phyloP scores from a whole-genome alignment of 257 asterid genomes.

The Pogostemon cablin region DNA sequence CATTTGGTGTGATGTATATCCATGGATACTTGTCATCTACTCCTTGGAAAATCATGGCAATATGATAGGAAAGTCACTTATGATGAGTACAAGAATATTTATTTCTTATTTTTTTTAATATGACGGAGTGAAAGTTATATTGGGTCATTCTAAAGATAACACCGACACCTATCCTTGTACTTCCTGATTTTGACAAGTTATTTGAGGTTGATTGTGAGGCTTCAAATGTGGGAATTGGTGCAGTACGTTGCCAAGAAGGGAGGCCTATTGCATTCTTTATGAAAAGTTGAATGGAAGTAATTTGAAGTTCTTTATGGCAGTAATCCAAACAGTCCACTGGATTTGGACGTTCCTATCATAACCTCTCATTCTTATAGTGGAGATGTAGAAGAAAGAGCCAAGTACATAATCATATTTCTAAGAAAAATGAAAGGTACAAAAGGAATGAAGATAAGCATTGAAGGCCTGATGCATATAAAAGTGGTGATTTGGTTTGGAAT shows the following conservation, averaged over 20 bases:
- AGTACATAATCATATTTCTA: neutral
- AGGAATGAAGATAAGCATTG: neutral
- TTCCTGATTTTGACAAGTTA: no score
- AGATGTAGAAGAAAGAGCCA: neutral
- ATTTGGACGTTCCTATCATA: no score
- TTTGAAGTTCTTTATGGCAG: no score
- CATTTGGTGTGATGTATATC: conserved; percentile 15
- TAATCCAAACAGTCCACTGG: no score
- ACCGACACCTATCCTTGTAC: neutral
- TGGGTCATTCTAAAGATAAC: neutral
- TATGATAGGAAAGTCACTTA: neutral
- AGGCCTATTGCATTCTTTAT: no score
- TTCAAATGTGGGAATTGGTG: no score
- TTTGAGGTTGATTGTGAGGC: no score
- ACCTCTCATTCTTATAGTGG: neutral
- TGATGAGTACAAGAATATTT: neutral
- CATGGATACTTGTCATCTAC: conserved; percentile 6
- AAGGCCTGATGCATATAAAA: neutral
- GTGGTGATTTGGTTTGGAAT: neutral
- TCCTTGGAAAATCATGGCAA: neutral
- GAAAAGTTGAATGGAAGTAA: no score
- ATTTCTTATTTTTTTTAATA: neutral
- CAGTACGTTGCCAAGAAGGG: no score
- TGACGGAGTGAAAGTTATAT: neutral
- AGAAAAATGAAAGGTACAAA: neutral